These are phyloP conservation scores for Stropharia rugosoannulata DNA, from an alignment of 768 basidiomycete species.

Conservation along the genomic window DNA sequence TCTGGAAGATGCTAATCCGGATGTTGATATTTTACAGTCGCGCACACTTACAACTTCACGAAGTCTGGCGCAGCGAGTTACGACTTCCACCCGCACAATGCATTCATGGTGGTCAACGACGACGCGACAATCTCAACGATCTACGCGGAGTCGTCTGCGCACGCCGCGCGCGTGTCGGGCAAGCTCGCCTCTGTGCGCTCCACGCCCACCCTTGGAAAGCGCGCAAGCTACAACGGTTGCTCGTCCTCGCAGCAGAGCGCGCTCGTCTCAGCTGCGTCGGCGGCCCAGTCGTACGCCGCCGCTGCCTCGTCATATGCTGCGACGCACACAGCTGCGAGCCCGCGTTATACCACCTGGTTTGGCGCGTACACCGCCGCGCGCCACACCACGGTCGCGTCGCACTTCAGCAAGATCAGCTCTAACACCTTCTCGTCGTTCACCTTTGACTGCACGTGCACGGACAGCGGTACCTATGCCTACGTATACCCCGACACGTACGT, in stretches of 20 bases:
- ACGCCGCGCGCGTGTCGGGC: constrained; percentile 35
- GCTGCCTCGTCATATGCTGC: constrained; percentile 32
- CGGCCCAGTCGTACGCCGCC: constrained; percentile 38
- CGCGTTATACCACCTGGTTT: constrained; percentile 48
- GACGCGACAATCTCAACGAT: constrained; percentile 23
- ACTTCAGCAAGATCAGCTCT: constrained; percentile 34
- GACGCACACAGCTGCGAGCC: constrained; percentile 27
- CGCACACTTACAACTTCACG: constrained; percentile 37
- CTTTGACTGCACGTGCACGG: constrained; percentile 37
- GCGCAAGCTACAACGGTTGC: constrained; percentile 34
- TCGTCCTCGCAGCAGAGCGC: constrained; percentile 27
- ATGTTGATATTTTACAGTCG: constrained; percentile 15
- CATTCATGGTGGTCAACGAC: constrained; percentile 34
- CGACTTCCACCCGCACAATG: constrained; percentile 30
- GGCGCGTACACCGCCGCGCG: constrained; percentile 37
- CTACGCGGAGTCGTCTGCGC: constrained; percentile 33
- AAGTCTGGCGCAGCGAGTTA: constrained; percentile 32
- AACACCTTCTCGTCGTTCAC: constrained; percentile 29
- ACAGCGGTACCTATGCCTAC: constrained; percentile 36
- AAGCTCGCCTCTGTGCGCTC: constrained; percentile 35
- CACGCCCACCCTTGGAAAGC: constrained; percentile 24
- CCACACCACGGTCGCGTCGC: constrained; percentile 35
- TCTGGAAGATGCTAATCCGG: constrained; percentile 27
- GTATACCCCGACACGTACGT: constrained; percentile 37
- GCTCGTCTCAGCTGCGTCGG: constrained; percentile 33